phyloP scores from a whole-genome alignment of 352 stramenopile species.

The Thraustochytrium sp. region DNA sequence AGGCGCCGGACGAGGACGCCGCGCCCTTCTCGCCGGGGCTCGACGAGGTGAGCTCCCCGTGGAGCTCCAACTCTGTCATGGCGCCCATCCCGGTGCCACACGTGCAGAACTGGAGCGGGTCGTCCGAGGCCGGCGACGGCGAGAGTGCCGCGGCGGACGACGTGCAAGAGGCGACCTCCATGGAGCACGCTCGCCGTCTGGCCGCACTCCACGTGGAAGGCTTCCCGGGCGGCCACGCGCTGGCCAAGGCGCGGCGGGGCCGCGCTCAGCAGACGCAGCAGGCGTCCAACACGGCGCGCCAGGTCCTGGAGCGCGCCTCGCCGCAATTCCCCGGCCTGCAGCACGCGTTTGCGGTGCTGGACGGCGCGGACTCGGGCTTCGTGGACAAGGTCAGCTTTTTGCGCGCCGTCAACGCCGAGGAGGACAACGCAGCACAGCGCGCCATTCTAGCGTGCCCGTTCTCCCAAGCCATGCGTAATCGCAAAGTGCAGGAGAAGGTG shows the following conservation, averaged over 20 bases:
- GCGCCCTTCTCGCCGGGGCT: not conserved
- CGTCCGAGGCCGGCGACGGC: too few species aligned
- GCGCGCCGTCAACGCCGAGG: not conserved
- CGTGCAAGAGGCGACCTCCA: too few species aligned
- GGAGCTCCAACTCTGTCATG: not conserved
- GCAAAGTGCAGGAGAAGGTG: constrained; percentile 25
- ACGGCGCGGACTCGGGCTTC: not conserved
- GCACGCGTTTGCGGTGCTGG: not conserved
- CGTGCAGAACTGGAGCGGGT: not conserved
- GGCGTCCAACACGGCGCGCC: not conserved
- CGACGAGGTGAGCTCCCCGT: not conserved
- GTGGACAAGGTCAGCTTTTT: constrained; percentile 33
- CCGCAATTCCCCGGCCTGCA: not conserved
- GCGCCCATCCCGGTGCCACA: not conserved
- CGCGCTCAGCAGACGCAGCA: not conserved
- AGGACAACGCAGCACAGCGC: not conserved
- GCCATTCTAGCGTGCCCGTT: not conserved
- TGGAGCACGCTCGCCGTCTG: too few species aligned
- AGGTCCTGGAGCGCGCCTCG: not conserved
- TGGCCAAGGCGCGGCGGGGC: not conserved
- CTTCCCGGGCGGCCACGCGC: too few species aligned
- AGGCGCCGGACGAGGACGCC: not conserved
- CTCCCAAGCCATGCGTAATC: not conserved
- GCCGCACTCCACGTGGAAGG: too few species aligned
- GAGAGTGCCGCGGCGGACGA: too few species aligned